A percentile compares a stretch with the other conserved stretches of the same genome.
Evolutionary conservation across 2,329 filamentous ascomycete genomes (phyloP).

Genomic region (Colletotrichum tropicale): DNA sequence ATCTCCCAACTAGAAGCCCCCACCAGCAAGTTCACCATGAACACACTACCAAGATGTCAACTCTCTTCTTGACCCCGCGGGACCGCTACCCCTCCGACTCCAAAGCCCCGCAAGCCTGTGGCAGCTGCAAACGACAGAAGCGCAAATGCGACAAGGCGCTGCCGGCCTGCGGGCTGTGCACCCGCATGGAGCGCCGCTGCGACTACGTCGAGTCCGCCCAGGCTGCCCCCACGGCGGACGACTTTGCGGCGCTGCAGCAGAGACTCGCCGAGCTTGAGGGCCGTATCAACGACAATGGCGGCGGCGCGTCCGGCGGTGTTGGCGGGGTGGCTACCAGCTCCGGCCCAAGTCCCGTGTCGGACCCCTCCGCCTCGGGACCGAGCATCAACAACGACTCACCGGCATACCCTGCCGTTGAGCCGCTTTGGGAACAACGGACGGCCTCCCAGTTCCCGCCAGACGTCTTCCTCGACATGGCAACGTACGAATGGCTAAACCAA

Average conservation of each 20-base stretch:
- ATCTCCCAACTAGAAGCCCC: background rate
- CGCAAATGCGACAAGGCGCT: constrained; percentile 56
- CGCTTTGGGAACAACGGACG: background rate
- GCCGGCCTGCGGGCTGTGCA: constrained; percentile 52
- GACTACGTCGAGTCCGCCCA: constrained; percentile 41
- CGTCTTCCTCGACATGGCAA: constrained; percentile 46
- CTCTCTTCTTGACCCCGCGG: background rate
- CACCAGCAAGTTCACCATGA: background rate
- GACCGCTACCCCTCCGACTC: background rate
- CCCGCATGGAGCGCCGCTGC: constrained; percentile 42
- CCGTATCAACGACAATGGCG: constrained; percentile 27
- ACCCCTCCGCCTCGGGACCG: background rate
- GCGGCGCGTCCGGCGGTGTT: background rate
- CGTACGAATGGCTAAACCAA: constrained; percentile 39
- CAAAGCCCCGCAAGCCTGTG: constrained; percentile 8
- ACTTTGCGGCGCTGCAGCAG: constrained; percentile 40
- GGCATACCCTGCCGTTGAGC: background rate
- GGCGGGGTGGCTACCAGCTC: background rate
- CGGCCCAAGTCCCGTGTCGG: background rate
- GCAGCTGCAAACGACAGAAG: constrained; percentile 40
- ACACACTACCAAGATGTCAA: background rate
- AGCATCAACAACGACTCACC: background rate
- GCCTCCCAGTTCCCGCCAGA: constrained; percentile 39
- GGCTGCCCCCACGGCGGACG: constrained; percentile 40
- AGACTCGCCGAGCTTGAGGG: constrained; percentile 43